Evolutionary conservation across 306 rosid genomes (phyloP).

Genomic region (Ormosia semicastrata): DNA sequence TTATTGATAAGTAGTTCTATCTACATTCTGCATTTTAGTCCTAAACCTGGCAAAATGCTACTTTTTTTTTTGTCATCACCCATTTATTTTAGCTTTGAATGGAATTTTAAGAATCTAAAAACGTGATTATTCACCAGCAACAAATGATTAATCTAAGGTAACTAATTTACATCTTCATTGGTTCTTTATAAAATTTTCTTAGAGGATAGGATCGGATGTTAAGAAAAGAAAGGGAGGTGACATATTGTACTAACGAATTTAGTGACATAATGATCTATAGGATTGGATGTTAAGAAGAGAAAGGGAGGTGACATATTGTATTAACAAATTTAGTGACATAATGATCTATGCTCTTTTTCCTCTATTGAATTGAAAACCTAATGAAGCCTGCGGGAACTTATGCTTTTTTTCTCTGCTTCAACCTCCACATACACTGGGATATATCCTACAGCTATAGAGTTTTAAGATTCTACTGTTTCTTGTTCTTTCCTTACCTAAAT

Average conservation of each 20-base stretch:
- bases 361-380: too few relatives aligned
- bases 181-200: background rate
- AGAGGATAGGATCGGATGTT: background rate
- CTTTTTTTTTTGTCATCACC: background rate
- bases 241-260: background rate
- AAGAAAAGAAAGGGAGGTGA: background rate
- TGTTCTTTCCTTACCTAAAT: too few relatives aligned
- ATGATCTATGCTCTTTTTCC: too few relatives aligned
- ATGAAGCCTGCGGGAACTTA: too few relatives aligned
- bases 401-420: too few relatives aligned
- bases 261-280: too few relatives aligned
- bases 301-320: too few relatives aligned
- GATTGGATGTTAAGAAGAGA: too few relatives aligned
- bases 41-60: background rate
- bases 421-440: too few relatives aligned
- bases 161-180: background rate
- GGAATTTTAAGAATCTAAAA: background rate
- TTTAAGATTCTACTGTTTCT: too few relatives aligned
- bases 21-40: slow-evolving; percentile 14
- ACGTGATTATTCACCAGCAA: background rate
- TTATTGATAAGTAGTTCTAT: slow-evolving; percentile 15
- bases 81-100: background rate
- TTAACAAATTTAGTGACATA: too few relatives aligned
- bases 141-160: background rate
- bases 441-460: too few relatives aligned